Base-by-base conservation (phyloP, 2,329 filamentous ascomycete genomes). In the Xylaria sp. region DNA sequence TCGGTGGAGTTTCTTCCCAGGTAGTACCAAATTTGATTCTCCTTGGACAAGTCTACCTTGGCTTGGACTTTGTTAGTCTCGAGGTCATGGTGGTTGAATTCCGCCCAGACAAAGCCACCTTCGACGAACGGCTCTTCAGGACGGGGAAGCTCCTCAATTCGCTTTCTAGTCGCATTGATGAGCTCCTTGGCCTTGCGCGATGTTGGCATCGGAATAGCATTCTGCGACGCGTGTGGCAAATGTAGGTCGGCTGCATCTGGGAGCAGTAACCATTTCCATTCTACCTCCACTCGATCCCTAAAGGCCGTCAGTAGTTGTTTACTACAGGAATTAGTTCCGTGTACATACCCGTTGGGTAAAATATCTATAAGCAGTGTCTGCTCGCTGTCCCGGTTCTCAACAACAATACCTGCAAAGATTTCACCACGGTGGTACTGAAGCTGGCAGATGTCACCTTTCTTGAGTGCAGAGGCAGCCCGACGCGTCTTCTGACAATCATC, bases 391-490 rank as follows among this genome's bases (percentile, higher is more conserved):
- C 92, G 86, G 74, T 97, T 98, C 81, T 97, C 93, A 28, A 96
- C 86, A 57, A 99, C 91, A 63, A 94, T 85, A 62, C 94, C 96
- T 46, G 94, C 96, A 81, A 97, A 97, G 51, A 98, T 96, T 66
- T 98, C 93, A 46, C 92, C 90, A 78, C 90, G 88, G 81, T 91
- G 84, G 78, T 92, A 91, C 80, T 99, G 96, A 78, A 96, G 88
- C 79, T 99, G 96, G 72, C 96, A 92, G 39, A 95, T 88, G 64
- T 96, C 91, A 67, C 93, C 92, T 69, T 86, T 83, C 76, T 90
- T 88, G 67, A 97, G 84, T 1, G 86, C 86, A 63, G 86, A 86
- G 1, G 93, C 94, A 52, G 90, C 91, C 66, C 89, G 86, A 61
- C 87, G 86, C 65, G 96, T 88, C 70, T 90, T 88, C 65, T 88